Evolutionary conservation across 108 stramenopile genomes (phyloP).

Genomic region (Conticribra guillardii): DNA sequence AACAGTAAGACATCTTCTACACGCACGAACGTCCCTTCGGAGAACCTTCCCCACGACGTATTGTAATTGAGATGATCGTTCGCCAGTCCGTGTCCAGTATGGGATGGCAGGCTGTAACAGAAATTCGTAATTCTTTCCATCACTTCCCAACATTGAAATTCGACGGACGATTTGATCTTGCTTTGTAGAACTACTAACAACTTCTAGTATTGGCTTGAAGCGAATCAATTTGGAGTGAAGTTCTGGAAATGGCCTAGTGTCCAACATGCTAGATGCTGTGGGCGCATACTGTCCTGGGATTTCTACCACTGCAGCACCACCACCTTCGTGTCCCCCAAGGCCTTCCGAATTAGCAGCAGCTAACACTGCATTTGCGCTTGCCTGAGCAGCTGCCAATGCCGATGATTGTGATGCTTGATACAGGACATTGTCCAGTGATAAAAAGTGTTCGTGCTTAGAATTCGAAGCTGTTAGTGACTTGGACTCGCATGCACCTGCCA

Average conservation of each 20-base stretch:
- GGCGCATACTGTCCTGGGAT: slow-evolving; percentile 90
- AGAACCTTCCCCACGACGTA: slow-evolving; percentile 73
- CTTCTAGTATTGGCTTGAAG: slow-evolving; percentile 69
- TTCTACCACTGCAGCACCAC: slow-evolving; percentile 79
- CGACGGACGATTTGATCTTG: slow-evolving; percentile 73
- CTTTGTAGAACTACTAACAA: slow-evolving; percentile 54
- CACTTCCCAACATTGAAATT: slow-evolving; percentile 83
- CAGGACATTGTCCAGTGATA: slow-evolving; percentile 27
- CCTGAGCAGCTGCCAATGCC: slow-evolving; percentile 62
- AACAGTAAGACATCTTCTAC: slow-evolving; percentile 63
- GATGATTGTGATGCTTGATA: slow-evolving; percentile 66
- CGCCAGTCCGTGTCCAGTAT: slow-evolving; percentile 87
- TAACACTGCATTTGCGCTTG: slow-evolving; percentile 59
- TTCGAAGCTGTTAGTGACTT: slow-evolving; percentile 32
- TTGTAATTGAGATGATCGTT: slow-evolving; percentile 75
- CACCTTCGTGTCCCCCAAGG: slow-evolving; percentile 76
- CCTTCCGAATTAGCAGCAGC: slow-evolving; percentile 63
- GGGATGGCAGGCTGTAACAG: slow-evolving; percentile 83
- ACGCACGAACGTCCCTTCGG: slow-evolving; percentile 55
- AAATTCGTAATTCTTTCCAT: slow-evolving; percentile 77
- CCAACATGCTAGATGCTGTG: slow-evolving; percentile 54
- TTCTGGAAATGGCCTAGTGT: slow-evolving; percentile 78
- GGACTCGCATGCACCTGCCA: slow-evolving; percentile 28
- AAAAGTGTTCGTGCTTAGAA: slow-evolving; percentile 24
- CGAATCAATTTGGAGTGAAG: slow-evolving; percentile 79